Conservation (phyloP, 2,329 filamentous ascomycete genomes). For the Neopestalotiopsis sp. region DNA sequence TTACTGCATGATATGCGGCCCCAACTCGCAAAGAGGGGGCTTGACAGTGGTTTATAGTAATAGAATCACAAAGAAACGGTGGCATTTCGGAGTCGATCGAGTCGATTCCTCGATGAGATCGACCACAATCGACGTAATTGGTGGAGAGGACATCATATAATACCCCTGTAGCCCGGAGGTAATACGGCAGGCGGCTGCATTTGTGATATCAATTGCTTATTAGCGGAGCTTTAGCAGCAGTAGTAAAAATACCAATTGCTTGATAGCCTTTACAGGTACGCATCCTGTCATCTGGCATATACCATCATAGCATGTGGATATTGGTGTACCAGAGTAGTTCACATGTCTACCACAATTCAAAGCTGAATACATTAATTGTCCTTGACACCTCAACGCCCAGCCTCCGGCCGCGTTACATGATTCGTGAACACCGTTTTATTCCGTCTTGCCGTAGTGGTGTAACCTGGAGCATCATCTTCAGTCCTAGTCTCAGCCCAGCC, state of each 20-base stretch:
- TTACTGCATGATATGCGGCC: not conserved
- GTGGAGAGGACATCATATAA: not conserved
- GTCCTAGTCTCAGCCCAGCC: conserved; percentile 42
- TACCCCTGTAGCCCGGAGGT: not conserved
- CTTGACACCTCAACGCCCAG: not conserved
- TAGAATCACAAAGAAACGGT: not conserved
- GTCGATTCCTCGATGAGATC: conserved; percentile 1
- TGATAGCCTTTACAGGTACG: too few relatives aligned
- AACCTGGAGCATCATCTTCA: not conserved
- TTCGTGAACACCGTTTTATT: not conserved
- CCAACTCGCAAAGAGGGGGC: not conserved
- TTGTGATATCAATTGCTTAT: not conserved
- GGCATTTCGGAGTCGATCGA: not conserved
- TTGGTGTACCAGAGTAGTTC: not conserved
- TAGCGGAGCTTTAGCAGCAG: not conserved
- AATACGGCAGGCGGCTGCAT: not conserved
- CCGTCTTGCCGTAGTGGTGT: not conserved
- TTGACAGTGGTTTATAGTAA: not conserved
- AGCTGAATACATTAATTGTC: not conserved
- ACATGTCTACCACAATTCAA: not conserved
- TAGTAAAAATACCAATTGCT: too few relatives aligned
- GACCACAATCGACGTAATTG: conserved; percentile 5
- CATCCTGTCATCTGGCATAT: not conserved
- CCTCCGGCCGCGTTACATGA: not conserved
- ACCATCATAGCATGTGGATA: not conserved